phyloP scores from a whole-genome alignment of 2,329 filamentous ascomycete genomes.

The Botrytis fabae region DNA sequence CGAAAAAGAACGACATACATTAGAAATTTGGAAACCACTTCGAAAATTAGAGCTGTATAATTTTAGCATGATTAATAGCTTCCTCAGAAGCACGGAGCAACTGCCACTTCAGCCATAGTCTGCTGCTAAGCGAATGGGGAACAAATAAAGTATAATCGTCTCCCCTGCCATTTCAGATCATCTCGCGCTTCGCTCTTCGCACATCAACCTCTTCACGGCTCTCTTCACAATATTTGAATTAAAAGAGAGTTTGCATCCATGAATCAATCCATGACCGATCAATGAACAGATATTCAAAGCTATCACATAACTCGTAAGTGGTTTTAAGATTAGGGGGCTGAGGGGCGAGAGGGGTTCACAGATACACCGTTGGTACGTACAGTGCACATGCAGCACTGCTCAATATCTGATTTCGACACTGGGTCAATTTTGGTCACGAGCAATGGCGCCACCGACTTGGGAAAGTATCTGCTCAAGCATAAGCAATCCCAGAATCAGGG shows the following conservation, averaged over 20 bases:
- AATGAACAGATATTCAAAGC: slow-evolving; percentile 7
- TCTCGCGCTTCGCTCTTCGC: background rate
- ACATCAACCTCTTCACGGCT: slow-evolving; percentile 2
- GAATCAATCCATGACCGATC: slow-evolving; percentile 6
- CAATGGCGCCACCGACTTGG: background rate
- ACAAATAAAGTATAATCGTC: slow-evolving; percentile 19
- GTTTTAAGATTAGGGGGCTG: slow-evolving; percentile 19
- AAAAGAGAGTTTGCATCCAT: slow-evolving; percentile 18
- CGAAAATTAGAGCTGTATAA: slow-evolving; percentile 5
- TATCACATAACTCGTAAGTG: slow-evolving; percentile 7
- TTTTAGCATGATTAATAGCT: slow-evolving; percentile 1
- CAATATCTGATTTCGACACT: slow-evolving; percentile 3
- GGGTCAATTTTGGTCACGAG: background rate
- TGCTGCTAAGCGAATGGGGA: slow-evolving; percentile 16
- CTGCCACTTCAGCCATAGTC: slow-evolving; percentile 17
- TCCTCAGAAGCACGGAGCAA: slow-evolving; percentile 17
- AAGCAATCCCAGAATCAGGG: background rate
- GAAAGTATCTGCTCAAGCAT: slow-evolving; percentile 5
- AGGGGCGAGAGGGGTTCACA: slow-evolving; percentile 7
- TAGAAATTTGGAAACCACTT: background rate
- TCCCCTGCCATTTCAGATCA: slow-evolving; percentile 18
- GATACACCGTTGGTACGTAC: background rate
- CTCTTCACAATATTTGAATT: background rate
- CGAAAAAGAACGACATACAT: background rate
- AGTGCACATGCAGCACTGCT: background rate